phyloP scores from a whole-genome alignment of 2,329 filamentous ascomycete species.

The Plenodomus lindquistii region DNA sequence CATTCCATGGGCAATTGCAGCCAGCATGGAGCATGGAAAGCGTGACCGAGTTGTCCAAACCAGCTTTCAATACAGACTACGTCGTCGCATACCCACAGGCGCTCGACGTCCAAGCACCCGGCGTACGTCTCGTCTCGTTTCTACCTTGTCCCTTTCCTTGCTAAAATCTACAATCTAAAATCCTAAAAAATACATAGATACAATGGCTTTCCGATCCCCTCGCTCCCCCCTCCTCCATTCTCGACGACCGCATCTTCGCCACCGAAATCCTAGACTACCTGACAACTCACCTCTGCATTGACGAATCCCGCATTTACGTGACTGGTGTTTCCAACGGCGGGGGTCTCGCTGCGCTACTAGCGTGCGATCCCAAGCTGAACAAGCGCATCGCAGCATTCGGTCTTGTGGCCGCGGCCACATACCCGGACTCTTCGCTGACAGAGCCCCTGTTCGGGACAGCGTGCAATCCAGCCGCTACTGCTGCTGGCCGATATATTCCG shows the following conservation, averaged over 20 bases:
- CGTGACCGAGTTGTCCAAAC: slow-evolving; percentile 22
- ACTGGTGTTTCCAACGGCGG: slow-evolving; percentile 60
- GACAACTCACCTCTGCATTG: slow-evolving; percentile 48
- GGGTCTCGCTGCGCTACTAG: slow-evolving; percentile 52
- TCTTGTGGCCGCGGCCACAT: slow-evolving; percentile 50
- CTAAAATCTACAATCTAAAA: too few species aligned
- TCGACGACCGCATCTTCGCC: slow-evolving; percentile 52
- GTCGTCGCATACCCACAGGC: slow-evolving; percentile 29
- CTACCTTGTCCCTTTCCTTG: neutral
- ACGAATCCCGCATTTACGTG: slow-evolving; percentile 49
- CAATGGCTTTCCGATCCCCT: slow-evolving; percentile 50
- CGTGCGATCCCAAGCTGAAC: slow-evolving; percentile 49
- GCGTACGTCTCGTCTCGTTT: slow-evolving; percentile 13
- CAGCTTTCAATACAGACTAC: slow-evolving; percentile 18
- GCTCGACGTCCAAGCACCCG: slow-evolving; percentile 18
- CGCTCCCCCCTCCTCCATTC: slow-evolving; percentile 29
- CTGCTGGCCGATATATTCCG: slow-evolving; percentile 8
- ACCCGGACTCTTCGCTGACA: slow-evolving; percentile 27
- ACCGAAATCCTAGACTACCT: slow-evolving; percentile 46
- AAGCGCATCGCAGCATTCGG: slow-evolving; percentile 53
- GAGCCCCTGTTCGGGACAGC: slow-evolving; percentile 21
- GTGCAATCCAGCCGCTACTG: slow-evolving; percentile 9
- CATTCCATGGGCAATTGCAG: slow-evolving; percentile 23
- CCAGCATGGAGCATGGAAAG: slow-evolving; percentile 24
- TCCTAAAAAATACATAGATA: neutral